Evolutionary conservation across 2,329 filamentous ascomycete species (phyloP).

Genomic region (Mycocentrospora acerina): DNA sequence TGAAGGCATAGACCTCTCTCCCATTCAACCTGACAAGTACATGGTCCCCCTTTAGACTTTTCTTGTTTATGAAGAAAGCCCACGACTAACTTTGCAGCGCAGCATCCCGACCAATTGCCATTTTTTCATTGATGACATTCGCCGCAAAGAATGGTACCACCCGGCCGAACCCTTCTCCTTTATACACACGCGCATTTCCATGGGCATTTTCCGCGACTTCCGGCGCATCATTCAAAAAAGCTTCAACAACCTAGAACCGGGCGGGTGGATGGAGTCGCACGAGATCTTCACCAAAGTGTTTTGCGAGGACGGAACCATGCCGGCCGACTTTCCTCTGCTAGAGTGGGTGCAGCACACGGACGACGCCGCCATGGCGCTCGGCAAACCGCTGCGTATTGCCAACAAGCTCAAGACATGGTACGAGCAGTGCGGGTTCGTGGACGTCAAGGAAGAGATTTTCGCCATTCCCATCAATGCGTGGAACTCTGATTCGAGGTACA

Average conservation of each 20-base stretch:
- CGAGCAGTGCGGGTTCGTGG: slow-evolving; percentile 58
- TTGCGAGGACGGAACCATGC: slow-evolving; percentile 59
- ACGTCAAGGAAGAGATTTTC: slow-evolving; percentile 55
- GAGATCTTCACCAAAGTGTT: slow-evolving; percentile 48
- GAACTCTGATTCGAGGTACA: slow-evolving; percentile 51
- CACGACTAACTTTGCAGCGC: neutral
- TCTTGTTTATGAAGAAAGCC: no score
- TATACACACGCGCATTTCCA: slow-evolving; percentile 61
- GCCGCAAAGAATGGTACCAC: slow-evolving; percentile 60
- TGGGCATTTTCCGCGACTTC: slow-evolving; percentile 61
- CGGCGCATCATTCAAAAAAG: slow-evolving; percentile 55
- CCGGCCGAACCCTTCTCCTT: slow-evolving; percentile 54
- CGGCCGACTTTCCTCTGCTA: slow-evolving; percentile 48
- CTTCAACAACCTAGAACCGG: slow-evolving; percentile 57
- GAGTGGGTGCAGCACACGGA: slow-evolving; percentile 50
- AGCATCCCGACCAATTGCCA: slow-evolving; percentile 69
- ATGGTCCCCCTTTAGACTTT: slow-evolving; percentile 2
- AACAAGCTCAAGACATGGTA: slow-evolving; percentile 57
- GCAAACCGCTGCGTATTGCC: slow-evolving; percentile 53
- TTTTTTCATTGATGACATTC: slow-evolving; percentile 72
- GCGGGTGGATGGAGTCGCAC: slow-evolving; percentile 53
- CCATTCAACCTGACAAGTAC: slow-evolving; percentile 43
- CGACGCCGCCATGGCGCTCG: slow-evolving; percentile 50
- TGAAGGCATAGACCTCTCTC: slow-evolving; percentile 45
- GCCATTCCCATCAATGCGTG: slow-evolving; percentile 58